phyloP scores from a whole-genome alignment of 2,329 filamentous ascomycete species.

The Elsinoe arachidis region DNA sequence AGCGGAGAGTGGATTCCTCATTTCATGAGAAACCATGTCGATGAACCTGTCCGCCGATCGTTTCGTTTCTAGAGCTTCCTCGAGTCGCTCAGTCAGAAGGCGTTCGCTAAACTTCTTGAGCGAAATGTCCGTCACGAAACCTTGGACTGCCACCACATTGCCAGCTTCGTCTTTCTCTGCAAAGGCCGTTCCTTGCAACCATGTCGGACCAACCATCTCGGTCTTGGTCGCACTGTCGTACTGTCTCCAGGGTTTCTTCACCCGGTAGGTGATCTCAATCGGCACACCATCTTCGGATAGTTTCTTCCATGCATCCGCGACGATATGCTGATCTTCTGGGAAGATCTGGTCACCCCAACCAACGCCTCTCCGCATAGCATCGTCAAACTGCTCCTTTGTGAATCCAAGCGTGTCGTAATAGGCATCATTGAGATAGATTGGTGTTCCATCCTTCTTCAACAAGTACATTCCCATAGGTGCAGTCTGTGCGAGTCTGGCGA shows the following conservation, averaged over 20 bases:
- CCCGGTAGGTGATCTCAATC: constrained; percentile 30
- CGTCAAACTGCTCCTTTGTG: constrained; percentile 18
- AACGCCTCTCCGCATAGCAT: constrained; percentile 21
- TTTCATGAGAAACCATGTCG: constrained; percentile 34
- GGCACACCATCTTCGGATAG: constrained; percentile 26
- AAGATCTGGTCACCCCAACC: constrained; percentile 19
- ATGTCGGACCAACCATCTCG: constrained; percentile 23
- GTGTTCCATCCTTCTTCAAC: constrained; percentile 27
- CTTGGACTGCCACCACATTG: constrained; percentile 23
- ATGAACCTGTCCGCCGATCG: constrained; percentile 31
- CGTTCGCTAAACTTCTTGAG: constrained; percentile 27
- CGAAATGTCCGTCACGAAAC: constrained; percentile 29
- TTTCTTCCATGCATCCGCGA: constrained; percentile 25
- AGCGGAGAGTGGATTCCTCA: constrained; percentile 37
- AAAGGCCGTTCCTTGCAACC: constrained; percentile 27
- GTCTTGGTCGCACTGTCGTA: constrained; percentile 22
- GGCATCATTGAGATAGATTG: constrained; percentile 34
- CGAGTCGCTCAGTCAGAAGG: constrained; percentile 23
- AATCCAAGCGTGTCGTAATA: constrained; percentile 31
- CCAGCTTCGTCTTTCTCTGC: constrained; percentile 26
- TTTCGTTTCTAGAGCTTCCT: constrained; percentile 31
- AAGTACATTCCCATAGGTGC: constrained; percentile 16
- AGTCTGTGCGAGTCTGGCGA: constrained; percentile 10
- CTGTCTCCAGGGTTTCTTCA: constrained; percentile 30
- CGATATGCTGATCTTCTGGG: constrained; percentile 28